These are phyloP conservation scores for Fusarium buxicola DNA, from an alignment of 2,329 filamentous ascomycete genomes.

Conservation along the genomic window DNA sequence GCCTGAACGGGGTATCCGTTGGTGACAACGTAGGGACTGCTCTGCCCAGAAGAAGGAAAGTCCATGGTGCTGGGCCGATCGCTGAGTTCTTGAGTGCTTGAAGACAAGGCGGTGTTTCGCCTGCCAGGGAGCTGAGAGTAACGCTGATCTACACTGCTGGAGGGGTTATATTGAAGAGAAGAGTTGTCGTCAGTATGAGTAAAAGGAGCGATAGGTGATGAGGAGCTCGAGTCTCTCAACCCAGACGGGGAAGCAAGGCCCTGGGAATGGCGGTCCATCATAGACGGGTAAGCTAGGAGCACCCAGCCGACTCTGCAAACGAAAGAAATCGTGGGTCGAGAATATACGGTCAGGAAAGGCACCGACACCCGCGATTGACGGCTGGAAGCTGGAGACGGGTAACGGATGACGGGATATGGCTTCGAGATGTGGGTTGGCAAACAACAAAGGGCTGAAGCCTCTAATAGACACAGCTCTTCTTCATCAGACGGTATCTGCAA, in stretches of 20 bases:
- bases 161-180: constrained; percentile 6
- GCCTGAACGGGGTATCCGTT: constrained; percentile 18
- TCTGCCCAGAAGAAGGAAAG: constrained; percentile 7
- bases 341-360: constrained; percentile 13
- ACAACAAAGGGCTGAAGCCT: constrained; percentile 18
- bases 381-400: constrained; percentile 31
- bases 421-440: constrained; percentile 32
- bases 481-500: constrained; percentile 1
- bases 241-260: not conserved
- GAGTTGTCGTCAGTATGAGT: constrained; percentile 8
- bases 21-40: constrained; percentile 1
- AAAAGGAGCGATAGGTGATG: not conserved
- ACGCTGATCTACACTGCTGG: constrained; percentile 5
- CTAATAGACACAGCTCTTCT: not conserved
- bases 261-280: constrained; percentile 8
- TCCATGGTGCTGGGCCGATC: constrained; percentile 18
- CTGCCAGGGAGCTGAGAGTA: not conserved
- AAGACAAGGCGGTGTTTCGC: not conserved
- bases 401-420: constrained; percentile 33
- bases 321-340: constrained; percentile 4
- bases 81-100: not conserved
- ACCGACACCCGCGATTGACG: constrained; percentile 6
- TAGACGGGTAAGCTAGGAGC: not conserved
- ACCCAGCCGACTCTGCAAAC: not conserved
- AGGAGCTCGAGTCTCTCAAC: not conserved